These are phyloP conservation scores for Agrocybe pediades DNA, from an alignment of 768 basidiomycete genomes.

Conservation along the genomic window DNA sequence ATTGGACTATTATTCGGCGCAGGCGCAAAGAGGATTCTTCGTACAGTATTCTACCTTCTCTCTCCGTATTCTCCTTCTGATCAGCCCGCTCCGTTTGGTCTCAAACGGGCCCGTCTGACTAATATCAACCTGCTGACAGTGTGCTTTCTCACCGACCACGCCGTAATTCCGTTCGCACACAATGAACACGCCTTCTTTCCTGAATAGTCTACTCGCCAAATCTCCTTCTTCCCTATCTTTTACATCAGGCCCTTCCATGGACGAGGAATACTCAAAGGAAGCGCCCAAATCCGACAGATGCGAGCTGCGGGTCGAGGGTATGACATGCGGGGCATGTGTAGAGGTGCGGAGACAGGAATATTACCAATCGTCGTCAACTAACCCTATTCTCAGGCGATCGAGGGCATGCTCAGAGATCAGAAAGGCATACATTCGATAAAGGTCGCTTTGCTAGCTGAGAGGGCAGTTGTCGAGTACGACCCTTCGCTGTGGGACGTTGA, in stretches of 20 bases:
- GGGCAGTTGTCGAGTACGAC: slow-evolving; percentile 90
- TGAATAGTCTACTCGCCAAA: slow-evolving; percentile 9
- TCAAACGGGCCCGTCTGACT: background rate
- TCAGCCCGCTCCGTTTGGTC: background rate
- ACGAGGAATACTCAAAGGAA: slow-evolving; percentile 25
- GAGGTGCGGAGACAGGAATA: slow-evolving; percentile 49
- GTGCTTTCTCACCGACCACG: background rate
- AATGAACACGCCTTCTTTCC: background rate
- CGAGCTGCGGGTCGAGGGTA: slow-evolving; percentile 83
- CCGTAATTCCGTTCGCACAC: background rate
- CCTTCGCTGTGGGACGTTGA: slow-evolving; percentile 76
- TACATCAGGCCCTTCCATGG: slow-evolving; percentile 13
- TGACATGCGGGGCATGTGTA: slow-evolving; percentile 90
- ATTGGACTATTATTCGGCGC: slow-evolving; percentile 18
- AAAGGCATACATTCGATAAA: slow-evolving; percentile 90
- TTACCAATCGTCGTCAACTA: background rate
- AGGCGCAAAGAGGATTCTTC: slow-evolving; percentile 17
- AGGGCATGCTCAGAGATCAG: slow-evolving; percentile 78
- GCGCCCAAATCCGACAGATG: slow-evolving; percentile 51
- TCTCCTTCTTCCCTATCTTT: slow-evolving; percentile 13
- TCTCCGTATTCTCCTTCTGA: background rate
- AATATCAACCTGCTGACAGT: background rate
- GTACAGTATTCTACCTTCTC: slow-evolving; percentile 7
- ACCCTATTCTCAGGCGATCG: slow-evolving; percentile 61
- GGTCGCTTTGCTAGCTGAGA: slow-evolving; percentile 96